A percentile compares a stretch with the other conserved stretches of the same genome.
Conservation (phyloP, 164 flowering plant genomes). For the Hamamelis virginiana region DNA sequence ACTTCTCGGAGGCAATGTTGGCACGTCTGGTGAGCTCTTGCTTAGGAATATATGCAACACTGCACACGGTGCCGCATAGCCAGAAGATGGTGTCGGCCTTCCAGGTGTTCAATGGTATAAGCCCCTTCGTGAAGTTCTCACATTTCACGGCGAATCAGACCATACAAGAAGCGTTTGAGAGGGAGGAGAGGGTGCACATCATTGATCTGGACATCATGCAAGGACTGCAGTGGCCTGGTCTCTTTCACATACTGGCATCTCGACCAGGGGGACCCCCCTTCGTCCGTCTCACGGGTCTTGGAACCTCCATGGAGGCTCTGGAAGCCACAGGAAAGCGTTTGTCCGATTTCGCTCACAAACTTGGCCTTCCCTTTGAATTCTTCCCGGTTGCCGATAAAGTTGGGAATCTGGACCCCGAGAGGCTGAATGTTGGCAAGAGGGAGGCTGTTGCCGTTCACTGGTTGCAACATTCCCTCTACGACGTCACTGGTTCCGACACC, state of each 20-base stretch:
- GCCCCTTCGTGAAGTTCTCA: slow-evolving; percentile 92
- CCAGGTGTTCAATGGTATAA: slow-evolving; percentile 96
- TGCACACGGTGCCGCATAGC: slow-evolving; percentile 41
- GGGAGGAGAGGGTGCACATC: slow-evolving; percentile 93
- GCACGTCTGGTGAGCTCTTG: slow-evolving; percentile 79
- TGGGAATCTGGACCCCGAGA: slow-evolving; percentile 76
- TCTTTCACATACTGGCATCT: slow-evolving; percentile 89
- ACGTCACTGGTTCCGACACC: slow-evolving; percentile 87
- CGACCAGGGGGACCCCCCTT: slow-evolving; percentile 88
- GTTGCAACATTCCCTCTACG: slow-evolving; percentile 95
- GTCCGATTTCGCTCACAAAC: slow-evolving; percentile 81
- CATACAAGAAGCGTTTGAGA: slow-evolving; percentile 89
- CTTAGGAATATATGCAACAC: slow-evolving; percentile 63
- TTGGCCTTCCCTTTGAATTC: slow-evolving; percentile 93
- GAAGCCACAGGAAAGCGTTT: slow-evolving; percentile 93
- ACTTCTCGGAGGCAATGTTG: slow-evolving; percentile 97
- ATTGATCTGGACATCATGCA: slow-evolving; percentile 98
- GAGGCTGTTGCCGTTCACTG: slow-evolving; percentile 98
- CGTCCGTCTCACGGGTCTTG: slow-evolving; percentile 87
- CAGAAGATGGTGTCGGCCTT: slow-evolving; percentile 84
- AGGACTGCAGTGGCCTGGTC: slow-evolving; percentile 96
- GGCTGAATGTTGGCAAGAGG: slow-evolving; percentile 70
- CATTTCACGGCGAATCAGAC: slow-evolving; percentile 99
- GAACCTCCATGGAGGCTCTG: slow-evolving; percentile 71
- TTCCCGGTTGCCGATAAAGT: slow-evolving; percentile 78